phyloP scores from a whole-genome alignment of 2,329 filamentous ascomycete species.

The Aspergillus felis region DNA sequence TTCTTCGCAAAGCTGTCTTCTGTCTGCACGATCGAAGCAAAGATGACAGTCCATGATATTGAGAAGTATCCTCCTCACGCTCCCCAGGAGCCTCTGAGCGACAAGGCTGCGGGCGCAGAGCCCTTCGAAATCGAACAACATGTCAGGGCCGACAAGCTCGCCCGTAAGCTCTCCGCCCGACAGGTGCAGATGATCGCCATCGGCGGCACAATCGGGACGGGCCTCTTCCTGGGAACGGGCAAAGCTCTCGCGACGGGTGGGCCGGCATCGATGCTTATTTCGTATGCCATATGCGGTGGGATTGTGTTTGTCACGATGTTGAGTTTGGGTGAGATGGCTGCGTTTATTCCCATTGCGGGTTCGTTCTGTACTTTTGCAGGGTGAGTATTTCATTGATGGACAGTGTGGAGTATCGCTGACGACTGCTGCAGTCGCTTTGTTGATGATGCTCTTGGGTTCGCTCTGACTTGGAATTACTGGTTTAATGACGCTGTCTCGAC shows the following conservation, averaged over 20 bases:
- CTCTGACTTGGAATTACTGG: slow-evolving; percentile 51
- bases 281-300: slow-evolving; percentile 54
- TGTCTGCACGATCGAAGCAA: background rate
- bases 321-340: slow-evolving; percentile 58
- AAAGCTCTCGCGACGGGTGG: slow-evolving; percentile 58
- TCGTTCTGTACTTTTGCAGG: slow-evolving; percentile 55
- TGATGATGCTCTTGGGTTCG: slow-evolving; percentile 43
- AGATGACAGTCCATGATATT: slow-evolving; percentile 20
- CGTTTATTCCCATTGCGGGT: slow-evolving; percentile 53
- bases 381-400: slow-evolving; percentile 24
- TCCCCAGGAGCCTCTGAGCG: background rate
- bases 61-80: slow-evolving; percentile 18
- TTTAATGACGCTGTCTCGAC: slow-evolving; percentile 62
- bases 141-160: slow-evolving; percentile 46
- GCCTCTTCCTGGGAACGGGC: slow-evolving; percentile 60
- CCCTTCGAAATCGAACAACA: slow-evolving; percentile 10
- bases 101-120: slow-evolving; percentile 12
- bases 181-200: slow-evolving; percentile 66
- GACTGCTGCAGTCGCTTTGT: slow-evolving; percentile 35
- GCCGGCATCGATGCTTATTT: slow-evolving; percentile 56
- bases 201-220: slow-evolving; percentile 48
- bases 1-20: background rate
- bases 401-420: background rate
- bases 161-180: slow-evolving; percentile 55
- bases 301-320: slow-evolving; percentile 60